Percentiles rank a stretch among this genome's conserved stretches.
These are phyloP conservation scores for Monilinia laxa DNA, from an alignment of 2,329 filamentous ascomycete genomes.

Conservation along the genomic window DNA sequence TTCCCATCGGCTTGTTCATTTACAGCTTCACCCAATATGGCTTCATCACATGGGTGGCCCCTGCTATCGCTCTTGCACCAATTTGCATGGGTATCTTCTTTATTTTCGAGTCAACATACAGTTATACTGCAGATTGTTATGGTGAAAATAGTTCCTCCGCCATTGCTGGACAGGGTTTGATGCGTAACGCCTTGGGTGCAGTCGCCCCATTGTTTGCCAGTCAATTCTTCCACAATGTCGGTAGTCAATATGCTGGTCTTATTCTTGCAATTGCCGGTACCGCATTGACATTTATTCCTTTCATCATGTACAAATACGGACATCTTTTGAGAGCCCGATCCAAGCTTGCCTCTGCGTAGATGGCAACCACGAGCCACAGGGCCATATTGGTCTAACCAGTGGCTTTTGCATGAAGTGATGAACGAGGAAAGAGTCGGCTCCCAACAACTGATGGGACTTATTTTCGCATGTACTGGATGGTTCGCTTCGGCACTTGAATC, in stretches of 20 bases:
- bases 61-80: slow-evolving; percentile 18
- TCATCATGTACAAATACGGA: slow-evolving; percentile 23
- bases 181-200: slow-evolving; percentile 23
- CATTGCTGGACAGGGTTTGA: slow-evolving; percentile 21
- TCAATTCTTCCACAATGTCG: slow-evolving; percentile 23
- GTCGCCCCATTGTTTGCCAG: slow-evolving; percentile 22
- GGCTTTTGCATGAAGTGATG: slow-evolving; percentile 4
- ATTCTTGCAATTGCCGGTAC: slow-evolving; percentile 19
- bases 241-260: slow-evolving; percentile 22
- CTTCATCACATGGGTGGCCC: slow-evolving; percentile 23
- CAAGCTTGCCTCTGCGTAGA: slow-evolving; percentile 46
- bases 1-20: slow-evolving; percentile 75
- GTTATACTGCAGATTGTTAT: slow-evolving; percentile 24
- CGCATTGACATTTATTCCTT: slow-evolving; percentile 17
- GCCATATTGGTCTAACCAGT: slow-evolving; percentile 8
- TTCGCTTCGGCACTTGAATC: not conserved
- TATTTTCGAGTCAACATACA: slow-evolving; percentile 22
- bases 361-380: slow-evolving; percentile 6
- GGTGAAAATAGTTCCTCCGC: slow-evolving; percentile 21
- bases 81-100: slow-evolving; percentile 23
- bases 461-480: not conserved
- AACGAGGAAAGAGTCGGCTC: too few species aligned
- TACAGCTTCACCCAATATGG: slow-evolving; percentile 51
- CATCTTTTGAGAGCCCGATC: slow-evolving; percentile 44
- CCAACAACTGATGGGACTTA: not conserved